These are phyloP conservation scores for Letharia columbiana DNA, from an alignment of 495 filamentous ascomycete species.

Conservation along the genomic window DNA sequence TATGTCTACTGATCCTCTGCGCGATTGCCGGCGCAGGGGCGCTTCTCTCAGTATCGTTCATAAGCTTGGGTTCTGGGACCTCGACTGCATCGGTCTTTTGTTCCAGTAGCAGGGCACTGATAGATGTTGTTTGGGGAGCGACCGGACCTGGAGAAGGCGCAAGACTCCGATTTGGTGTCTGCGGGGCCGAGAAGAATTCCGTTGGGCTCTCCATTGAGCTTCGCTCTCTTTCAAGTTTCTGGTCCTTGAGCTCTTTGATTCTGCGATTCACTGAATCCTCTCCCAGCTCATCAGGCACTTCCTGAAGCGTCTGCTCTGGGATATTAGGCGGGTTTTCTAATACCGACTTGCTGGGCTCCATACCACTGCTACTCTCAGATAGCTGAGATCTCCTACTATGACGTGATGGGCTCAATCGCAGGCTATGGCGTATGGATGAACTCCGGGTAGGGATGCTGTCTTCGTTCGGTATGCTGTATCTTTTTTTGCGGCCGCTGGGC, in stretches of 20 bases:
- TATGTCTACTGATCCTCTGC: slow-evolving; percentile 44
- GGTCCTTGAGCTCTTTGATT: slow-evolving; percentile 45
- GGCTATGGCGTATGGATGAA: slow-evolving; percentile 22
- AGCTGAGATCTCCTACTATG: slow-evolving; percentile 9
- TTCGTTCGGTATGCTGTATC: slow-evolving; percentile 28
- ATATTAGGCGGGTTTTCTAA: slow-evolving; percentile 32
- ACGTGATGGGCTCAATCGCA: slow-evolving; percentile 9
- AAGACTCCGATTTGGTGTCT: slow-evolving; percentile 13
- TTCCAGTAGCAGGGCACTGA: neutral
- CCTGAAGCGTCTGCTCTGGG: slow-evolving; percentile 16
- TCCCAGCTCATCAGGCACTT: slow-evolving; percentile 6
- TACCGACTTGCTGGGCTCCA: slow-evolving; percentile 14
- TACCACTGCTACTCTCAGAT: slow-evolving; percentile 5
- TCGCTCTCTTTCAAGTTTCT: slow-evolving; percentile 32
- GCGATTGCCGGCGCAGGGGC: slow-evolving; percentile 62
- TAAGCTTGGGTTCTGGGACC: neutral
- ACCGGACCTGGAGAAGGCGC: slow-evolving; percentile 11
- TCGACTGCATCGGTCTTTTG: neutral
- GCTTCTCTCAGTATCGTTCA: slow-evolving; percentile 43
- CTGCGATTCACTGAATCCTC: slow-evolving; percentile 39
- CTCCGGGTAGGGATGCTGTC: slow-evolving; percentile 19
- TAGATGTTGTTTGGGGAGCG: neutral
- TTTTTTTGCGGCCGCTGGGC: slow-evolving; percentile 22
- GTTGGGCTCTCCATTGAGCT: slow-evolving; percentile 10
- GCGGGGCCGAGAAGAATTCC: slow-evolving; percentile 5